Percentiles rank a stretch among this genome's conserved stretches.
Evolutionary conservation across 2,329 filamentous ascomycete species (phyloP).

Genomic region (Moelleriella libera): DNA sequence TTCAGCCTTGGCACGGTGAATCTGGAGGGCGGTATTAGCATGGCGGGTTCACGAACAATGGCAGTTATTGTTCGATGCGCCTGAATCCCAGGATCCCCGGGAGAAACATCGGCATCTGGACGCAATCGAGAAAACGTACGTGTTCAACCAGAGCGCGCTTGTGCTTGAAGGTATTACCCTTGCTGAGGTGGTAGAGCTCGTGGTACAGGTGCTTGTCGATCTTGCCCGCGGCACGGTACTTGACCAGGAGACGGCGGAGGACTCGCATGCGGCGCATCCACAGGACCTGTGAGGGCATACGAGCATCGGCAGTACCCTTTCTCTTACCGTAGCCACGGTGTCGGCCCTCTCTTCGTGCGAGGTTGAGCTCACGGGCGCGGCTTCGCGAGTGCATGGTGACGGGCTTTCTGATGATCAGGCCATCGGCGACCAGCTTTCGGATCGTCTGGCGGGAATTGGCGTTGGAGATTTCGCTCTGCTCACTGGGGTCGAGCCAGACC

Average conservation of each 20-base stretch:
- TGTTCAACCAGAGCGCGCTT: conserved; percentile 99
- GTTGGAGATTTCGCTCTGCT: conserved; percentile 98
- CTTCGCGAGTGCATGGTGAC: conserved; percentile 99
- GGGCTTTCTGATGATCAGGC: conserved; percentile 99
- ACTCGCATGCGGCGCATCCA: conserved; percentile 99
- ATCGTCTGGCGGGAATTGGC: conserved; percentile 99
- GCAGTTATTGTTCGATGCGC: background rate
- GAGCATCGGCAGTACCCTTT: conserved; percentile 99
- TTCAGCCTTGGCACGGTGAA: conserved; percentile 99
- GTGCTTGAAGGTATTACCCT: conserved; percentile 99
- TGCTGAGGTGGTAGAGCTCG: conserved; percentile 99
- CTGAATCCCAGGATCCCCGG: background rate
- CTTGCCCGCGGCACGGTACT: conserved; percentile 99
- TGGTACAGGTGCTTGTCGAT: conserved; percentile 99
- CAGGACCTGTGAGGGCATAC: conserved; percentile 96
- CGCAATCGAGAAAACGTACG: conserved; percentile 49
- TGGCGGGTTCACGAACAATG: background rate
- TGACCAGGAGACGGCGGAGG: conserved; percentile 96
- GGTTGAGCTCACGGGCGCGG: conserved; percentile 88
- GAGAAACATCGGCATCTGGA: background rate
- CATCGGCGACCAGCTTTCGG: conserved; percentile 99
- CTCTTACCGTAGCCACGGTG: conserved; percentile 99
- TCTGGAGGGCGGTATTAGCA: conserved; percentile 36
- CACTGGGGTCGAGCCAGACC: conserved; percentile 99
- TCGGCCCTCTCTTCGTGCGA: conserved; percentile 85